These are phyloP conservation scores for Ministeria vibrans DNA, from an alignment of 78 protist genomes.

Conservation along the genomic window DNA sequence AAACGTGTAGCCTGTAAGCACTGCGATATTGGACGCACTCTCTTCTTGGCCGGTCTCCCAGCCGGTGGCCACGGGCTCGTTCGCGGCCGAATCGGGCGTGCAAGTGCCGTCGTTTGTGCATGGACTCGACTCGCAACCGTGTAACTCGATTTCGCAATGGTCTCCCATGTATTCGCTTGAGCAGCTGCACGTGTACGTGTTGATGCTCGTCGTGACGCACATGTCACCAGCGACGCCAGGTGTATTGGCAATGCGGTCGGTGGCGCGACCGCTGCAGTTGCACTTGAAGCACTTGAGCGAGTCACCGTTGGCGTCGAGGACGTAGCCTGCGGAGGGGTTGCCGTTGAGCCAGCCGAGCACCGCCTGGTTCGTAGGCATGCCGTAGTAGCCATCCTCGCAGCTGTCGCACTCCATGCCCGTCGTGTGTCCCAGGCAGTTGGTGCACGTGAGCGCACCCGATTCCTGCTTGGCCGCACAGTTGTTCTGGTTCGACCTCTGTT, in stretches of 20 bases:
- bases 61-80: too few relatives aligned
- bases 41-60: too few relatives aligned
- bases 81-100: too few relatives aligned
- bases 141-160: too few relatives aligned
- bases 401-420: neutral
- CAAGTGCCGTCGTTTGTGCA: too few relatives aligned
- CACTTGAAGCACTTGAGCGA: constrained; percentile 16
- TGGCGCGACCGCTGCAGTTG: neutral
- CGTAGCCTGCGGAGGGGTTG: neutral
- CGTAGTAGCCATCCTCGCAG: constrained; percentile 12
- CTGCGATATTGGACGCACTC: too few relatives aligned
- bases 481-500: neutral
- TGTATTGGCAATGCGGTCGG: neutral
- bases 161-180: too few relatives aligned
- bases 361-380: neutral
- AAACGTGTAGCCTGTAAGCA: too few relatives aligned
- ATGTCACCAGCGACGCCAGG: neutral
- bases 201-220: neutral
- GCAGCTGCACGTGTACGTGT: too few relatives aligned
- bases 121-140: too few relatives aligned
- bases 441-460: neutral
- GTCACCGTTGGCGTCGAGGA: neutral
- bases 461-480: neutral
- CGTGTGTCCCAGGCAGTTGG: neutral
- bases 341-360: too few relatives aligned